Conservation (phyloP, 2,329 filamentous ascomycete species). For the Curvularia sp. region DNA sequence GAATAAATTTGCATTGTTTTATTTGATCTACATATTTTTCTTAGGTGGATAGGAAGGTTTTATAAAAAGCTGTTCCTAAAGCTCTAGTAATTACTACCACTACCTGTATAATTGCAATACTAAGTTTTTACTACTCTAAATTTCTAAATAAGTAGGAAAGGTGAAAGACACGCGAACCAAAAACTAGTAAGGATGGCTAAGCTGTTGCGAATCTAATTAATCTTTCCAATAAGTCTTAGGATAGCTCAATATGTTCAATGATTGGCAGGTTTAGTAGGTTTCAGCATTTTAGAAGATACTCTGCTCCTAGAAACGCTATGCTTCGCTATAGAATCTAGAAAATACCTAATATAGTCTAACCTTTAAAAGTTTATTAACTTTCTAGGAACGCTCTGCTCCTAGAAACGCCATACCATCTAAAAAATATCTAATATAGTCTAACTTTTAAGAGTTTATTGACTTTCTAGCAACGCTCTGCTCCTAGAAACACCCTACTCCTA, state of each 20-base stretch:
- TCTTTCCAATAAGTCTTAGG: too few species aligned
- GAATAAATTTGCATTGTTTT: conserved; percentile 5
- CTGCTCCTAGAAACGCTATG: not conserved
- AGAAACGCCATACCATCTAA: not conserved
- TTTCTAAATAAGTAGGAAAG: conserved; percentile 4
- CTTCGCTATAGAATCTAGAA: too few species aligned
- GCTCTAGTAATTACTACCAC: conserved; percentile 1
- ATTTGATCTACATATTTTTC: conserved; percentile 1
- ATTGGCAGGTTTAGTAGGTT: too few species aligned
- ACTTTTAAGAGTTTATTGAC: too few species aligned
- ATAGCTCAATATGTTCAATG: too few species aligned
- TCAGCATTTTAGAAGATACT: too few species aligned
- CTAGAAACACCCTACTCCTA: too few species aligned
- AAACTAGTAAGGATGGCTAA: conserved; percentile 1
- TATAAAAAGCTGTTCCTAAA: conserved; percentile 8
- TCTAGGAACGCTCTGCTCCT: too few species aligned
- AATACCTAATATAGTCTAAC: too few species aligned
- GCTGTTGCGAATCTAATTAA: not conserved
- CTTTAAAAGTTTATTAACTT: too few species aligned
- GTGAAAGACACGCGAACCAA: conserved; percentile 4
- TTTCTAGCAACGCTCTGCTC: too few species aligned
- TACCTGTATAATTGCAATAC: conserved; percentile 1
- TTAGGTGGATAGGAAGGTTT: conserved; percentile 9
- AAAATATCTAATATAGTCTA: not conserved
- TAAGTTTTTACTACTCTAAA: too few species aligned